Conservation (phyloP, 192 early-diverging fungal species). For the Linnemannia hyalina region DNA sequence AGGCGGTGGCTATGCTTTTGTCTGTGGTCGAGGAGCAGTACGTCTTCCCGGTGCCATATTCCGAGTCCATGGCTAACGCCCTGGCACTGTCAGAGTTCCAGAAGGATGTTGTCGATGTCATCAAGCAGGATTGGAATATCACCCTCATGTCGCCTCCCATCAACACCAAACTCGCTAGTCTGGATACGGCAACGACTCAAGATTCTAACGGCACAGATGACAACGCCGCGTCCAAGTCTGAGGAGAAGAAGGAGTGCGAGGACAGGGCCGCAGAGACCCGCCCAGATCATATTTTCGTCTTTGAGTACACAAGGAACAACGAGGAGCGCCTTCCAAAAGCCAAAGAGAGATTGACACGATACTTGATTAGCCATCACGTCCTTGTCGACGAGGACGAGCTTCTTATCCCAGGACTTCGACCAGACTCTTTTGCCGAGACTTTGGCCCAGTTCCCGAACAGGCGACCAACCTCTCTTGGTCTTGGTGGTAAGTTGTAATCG, state of each 20-base stretch:
- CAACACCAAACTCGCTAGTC: background rate
- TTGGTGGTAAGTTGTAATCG: constrained; percentile 3
- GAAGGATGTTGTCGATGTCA: constrained; percentile 48
- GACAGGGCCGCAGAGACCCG: constrained; percentile 4
- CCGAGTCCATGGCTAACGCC: constrained; percentile 46
- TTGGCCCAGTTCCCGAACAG: constrained; percentile 74
- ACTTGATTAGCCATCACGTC: constrained; percentile 32
- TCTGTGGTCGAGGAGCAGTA: constrained; percentile 72
- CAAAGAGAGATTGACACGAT: constrained; percentile 41
- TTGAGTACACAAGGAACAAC: constrained; percentile 53
- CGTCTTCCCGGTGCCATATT: constrained; percentile 64
- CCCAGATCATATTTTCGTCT: constrained; percentile 46
- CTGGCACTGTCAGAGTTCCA: constrained; percentile 66
- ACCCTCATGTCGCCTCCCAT: constrained; percentile 26
- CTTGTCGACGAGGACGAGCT: constrained; percentile 45
- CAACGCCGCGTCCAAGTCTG: background rate
- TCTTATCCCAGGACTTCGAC: constrained; percentile 53
- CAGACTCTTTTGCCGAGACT: constrained; percentile 63
- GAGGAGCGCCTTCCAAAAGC: constrained; percentile 52
- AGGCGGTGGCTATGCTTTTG: constrained; percentile 67
- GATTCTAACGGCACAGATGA: background rate
- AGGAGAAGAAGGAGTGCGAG: background rate
- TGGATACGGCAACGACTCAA: background rate
- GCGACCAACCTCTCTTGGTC: constrained; percentile 58
- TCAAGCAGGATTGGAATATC: constrained; percentile 63